These are phyloP conservation scores for Ephemerocybe angulata DNA, from an alignment of 768 basidiomycete genomes.

Conservation along the genomic window DNA sequence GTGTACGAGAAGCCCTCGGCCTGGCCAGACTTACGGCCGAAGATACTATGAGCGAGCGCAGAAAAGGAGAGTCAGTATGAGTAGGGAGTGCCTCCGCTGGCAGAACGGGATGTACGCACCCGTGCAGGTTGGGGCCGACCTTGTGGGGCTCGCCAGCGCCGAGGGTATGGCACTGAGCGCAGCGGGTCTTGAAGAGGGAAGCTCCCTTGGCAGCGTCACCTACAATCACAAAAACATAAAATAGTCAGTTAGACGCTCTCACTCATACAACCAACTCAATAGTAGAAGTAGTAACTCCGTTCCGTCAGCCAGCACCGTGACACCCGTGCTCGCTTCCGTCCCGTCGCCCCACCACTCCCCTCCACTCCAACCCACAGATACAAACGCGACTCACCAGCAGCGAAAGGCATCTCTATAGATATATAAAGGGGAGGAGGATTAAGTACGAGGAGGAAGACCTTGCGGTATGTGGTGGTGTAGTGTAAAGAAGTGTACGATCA, in stretches of 20 bases:
- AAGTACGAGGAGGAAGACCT: conserved; percentile 11
- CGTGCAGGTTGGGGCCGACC: conserved; percentile 94
- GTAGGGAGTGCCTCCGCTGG: too few relatives aligned
- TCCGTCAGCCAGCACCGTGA: not conserved
- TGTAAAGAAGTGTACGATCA: conserved; percentile 11
- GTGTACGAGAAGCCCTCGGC: conserved; percentile 88
- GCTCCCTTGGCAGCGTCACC: conserved; percentile 93
- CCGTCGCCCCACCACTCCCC: conserved; percentile 32
- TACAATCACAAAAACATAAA: conserved; percentile 11
- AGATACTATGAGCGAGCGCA: conserved; percentile 49
- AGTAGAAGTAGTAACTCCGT: too few relatives aligned
- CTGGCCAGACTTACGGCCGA: conserved; percentile 85
- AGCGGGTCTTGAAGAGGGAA: conserved; percentile 93
- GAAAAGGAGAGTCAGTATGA: too few relatives aligned
- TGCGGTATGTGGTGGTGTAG: conserved; percentile 15
- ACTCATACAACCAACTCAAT: too few relatives aligned
- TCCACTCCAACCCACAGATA: not conserved
- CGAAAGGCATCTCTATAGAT: conserved; percentile 36
- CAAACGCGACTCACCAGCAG: conserved; percentile 32
- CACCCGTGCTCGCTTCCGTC: conserved; percentile 28
- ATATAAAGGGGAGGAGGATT: conserved; percentile 17
- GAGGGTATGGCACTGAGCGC: conserved; percentile 90
- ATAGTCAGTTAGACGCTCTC: too few relatives aligned
- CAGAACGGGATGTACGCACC: conserved; percentile 54
- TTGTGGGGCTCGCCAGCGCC: conserved; percentile 75